These are phyloP conservation scores for Phialophora expanda DNA, from an alignment of 2,329 filamentous ascomycete genomes.

Conservation along the genomic window DNA sequence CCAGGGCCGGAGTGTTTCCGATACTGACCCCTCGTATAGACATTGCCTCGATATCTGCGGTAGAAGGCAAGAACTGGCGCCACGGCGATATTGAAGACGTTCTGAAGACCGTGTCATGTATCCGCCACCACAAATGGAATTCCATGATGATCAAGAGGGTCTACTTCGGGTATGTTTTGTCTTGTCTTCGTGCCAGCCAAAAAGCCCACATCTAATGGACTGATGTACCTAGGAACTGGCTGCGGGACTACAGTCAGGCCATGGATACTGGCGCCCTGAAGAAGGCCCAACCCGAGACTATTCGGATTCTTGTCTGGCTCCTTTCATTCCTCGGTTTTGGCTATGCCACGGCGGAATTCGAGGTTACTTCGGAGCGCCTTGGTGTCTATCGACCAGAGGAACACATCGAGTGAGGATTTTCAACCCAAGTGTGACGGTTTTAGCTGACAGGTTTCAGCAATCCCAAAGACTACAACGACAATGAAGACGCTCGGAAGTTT, in stretches of 20 bases:
- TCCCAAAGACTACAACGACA: conserved; percentile 84
- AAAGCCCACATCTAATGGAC: not conserved
- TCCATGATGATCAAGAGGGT: conserved; percentile 76
- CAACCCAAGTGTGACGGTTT: not conserved
- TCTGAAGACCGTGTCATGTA: conserved; percentile 75
- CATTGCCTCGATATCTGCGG: conserved; percentile 56
- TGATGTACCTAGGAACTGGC: conserved; percentile 65
- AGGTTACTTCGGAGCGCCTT: conserved; percentile 78
- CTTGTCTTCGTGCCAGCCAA: not conserved
- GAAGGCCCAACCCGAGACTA: conserved; percentile 76
- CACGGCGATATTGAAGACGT: conserved; percentile 78
- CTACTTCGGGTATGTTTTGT: conserved; percentile 64
- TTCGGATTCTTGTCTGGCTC: conserved; percentile 80
- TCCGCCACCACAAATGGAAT: conserved; percentile 84
- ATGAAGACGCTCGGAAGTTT: conserved; percentile 79
- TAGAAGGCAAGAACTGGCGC: conserved; percentile 59
- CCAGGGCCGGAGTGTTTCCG: not conserved
- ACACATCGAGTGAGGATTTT: conserved; percentile 54
- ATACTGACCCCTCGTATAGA: conserved; percentile 41
- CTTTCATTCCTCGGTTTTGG: conserved; percentile 81
- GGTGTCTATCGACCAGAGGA: conserved; percentile 79
- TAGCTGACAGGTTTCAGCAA: conserved; percentile 65
- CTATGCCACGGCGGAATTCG: conserved; percentile 84
- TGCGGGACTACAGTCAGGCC: conserved; percentile 83
- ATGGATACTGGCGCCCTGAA: conserved; percentile 81